Evolutionary conservation across 2,329 filamentous ascomycete species (phyloP), one percentile per base, ranked within the genome.

Genomic region (Scleromitrula shiraiana): DNA sequence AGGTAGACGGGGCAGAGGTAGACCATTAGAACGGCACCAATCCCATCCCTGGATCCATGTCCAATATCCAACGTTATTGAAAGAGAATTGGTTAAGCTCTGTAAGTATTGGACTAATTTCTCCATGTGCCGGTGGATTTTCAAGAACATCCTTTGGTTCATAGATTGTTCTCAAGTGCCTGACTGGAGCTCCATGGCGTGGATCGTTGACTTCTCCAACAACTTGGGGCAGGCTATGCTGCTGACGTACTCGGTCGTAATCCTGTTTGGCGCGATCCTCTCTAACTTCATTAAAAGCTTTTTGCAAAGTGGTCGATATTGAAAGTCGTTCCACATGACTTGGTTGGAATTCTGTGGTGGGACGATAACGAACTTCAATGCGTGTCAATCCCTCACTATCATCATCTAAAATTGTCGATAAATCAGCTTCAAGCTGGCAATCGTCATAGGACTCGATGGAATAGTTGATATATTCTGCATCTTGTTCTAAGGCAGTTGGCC

Each of bases 31-130:
- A 24, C 20, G 14, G 35, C 43, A 46, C 20, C 29, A 46, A 22
- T 46, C 26, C 43, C 43, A 39, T 23, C 32, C 43, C 30, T 46
- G 43, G 4, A 46, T 46, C 27, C 43, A 38, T 32, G 43, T 46
- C 43, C 43, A 46, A 7, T 38, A 24, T 6, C 33, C 33, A 29
- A 46, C 7, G n/a, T 43, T 30, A 36, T 43, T 43, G 20, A 19
- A 23, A 14, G 43, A 29, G 29, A 35, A 24, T 39, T 30, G 33
- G 24, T 17, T n/a, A 9, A 46, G 24, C 17, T 14, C 17, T 17
- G 27, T 27, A n/a, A 46, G 7, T 3, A 30, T 5, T 12, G 4
- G 4, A 30, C n/a, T 3, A 30, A 39, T 14, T 2, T 15, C 29
- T 39, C 36, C 41, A 19, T 9, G 10, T 10, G 26, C 2, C 5